These are phyloP conservation scores for Chrysanthemum lavandulifolium DNA, from an alignment of 129 eudicot species.

Conservation along the genomic window DNA sequence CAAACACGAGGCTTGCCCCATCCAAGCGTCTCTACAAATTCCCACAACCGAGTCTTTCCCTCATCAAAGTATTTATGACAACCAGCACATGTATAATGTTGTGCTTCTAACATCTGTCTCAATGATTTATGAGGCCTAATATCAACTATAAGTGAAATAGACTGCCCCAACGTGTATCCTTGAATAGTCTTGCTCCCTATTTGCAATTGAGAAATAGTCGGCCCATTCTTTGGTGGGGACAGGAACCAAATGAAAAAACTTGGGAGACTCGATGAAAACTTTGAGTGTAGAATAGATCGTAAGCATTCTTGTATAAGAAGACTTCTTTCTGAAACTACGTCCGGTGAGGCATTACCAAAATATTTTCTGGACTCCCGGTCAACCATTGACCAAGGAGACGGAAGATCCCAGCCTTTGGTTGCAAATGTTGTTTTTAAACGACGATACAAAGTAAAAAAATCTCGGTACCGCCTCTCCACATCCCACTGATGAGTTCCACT, in stretches of 20 bases:
- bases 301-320: slow-evolving; percentile 84
- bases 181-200: slow-evolving; percentile 20
- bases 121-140: slow-evolving; percentile 52
- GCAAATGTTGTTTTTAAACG: slow-evolving; percentile 62
- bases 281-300: slow-evolving; percentile 55
- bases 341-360: slow-evolving; percentile 78
- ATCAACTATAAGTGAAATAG: slow-evolving; percentile 77
- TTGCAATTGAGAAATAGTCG: slow-evolving; percentile 29
- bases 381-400: slow-evolving; percentile 78
- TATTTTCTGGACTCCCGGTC: slow-evolving; percentile 78
- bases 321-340: slow-evolving; percentile 75
- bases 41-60: slow-evolving; percentile 71
- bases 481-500: slow-evolving; percentile 78
- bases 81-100: slow-evolving; percentile 85
- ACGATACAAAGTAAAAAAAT: slow-evolving; percentile 69
- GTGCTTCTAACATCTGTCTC: slow-evolving; percentile 76
- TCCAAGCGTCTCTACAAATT: slow-evolving; percentile 70
- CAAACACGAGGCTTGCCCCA: slow-evolving; percentile 96
- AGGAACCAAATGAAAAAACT: slow-evolving; percentile 58
- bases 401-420: slow-evolving; percentile 63
- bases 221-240: slow-evolving; percentile 54
- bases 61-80: slow-evolving; percentile 81
- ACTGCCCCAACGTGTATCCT: slow-evolving; percentile 54
- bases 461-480: slow-evolving; percentile 91
- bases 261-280: slow-evolving; percentile 38